Evolutionary conservation across 495 filamentous ascomycete species (phyloP).

Genomic region (Parathielavia hyrcaniae): DNA sequence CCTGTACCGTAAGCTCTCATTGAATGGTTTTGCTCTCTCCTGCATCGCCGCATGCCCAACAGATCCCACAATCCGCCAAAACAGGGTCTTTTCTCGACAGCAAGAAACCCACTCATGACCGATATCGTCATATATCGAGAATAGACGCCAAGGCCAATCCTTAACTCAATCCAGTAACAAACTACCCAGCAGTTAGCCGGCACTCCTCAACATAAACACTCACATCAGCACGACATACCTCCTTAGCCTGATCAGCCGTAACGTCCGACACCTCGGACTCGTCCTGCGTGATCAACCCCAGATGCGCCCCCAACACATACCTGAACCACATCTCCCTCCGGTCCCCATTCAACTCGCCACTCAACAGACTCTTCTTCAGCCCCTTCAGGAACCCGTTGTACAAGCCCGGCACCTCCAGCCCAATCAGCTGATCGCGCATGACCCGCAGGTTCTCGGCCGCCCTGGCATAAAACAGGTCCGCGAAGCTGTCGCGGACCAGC

Average conservation of each 20-base stretch:
- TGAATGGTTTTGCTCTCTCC: too few species aligned
- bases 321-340: slow-evolving; percentile 74
- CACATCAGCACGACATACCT: slow-evolving; percentile 37
- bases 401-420: slow-evolving; percentile 64
- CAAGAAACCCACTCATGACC: background rate
- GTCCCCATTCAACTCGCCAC: slow-evolving; percentile 71
- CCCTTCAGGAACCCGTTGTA: slow-evolving; percentile 71
- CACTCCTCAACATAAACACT: background rate
- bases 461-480: slow-evolving; percentile 64
- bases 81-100: background rate
- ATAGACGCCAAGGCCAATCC: too few species aligned
- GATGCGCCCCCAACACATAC: slow-evolving; percentile 54
- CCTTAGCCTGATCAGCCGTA: slow-evolving; percentile 59
- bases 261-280: slow-evolving; percentile 57
- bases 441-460: slow-evolving; percentile 71
- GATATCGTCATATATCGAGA: background rate
- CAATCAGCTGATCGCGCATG: slow-evolving; percentile 69
- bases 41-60: too few species aligned
- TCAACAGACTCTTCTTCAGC: slow-evolving; percentile 66
- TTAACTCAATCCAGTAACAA: background rate
- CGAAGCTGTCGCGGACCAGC: slow-evolving; percentile 65
- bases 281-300: slow-evolving; percentile 67
- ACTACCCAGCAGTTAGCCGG: slow-evolving; percentile 8
- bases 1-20: too few species aligned
- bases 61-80: too few species aligned